Base-by-base conservation (phyloP, 1,139 yeast genomes). In the Kodamaea suecica region DNA sequence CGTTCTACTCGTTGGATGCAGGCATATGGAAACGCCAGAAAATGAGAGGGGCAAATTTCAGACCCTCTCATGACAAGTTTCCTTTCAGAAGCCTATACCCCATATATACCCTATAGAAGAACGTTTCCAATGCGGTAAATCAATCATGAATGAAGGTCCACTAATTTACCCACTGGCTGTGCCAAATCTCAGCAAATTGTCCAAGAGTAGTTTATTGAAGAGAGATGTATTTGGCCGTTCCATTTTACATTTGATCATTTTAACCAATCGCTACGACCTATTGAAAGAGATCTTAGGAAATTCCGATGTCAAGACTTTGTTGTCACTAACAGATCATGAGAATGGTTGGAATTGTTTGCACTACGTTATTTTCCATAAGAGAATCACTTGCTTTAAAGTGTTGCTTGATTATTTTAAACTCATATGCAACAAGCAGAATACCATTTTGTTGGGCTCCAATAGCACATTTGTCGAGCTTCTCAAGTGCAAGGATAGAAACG, bases 271-370 rank as follows among this genome's bases (percentile, higher is more conserved):
- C 30, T 54, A 57, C 38, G 77, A 73, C 33, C 54, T 71, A 14
- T 59, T 84, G 21, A 49, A 57, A 16, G 62, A 63, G 27, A 45
- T 84, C 5, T 55, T 83, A 27, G 69, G 69, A 38, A 70, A 76
- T 44, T 66, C 72, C 5, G 66, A 71, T 4, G 41, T 55, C 30
- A 63, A 58, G 35, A 20, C 34, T 4, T 41, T 80, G 30, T 44
- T 79, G 2, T 48, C 53, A 8, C 54, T 72, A 1, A 59, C 66
- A 2, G 97, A 90, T 53, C 66, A 65, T 38, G 97, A 90, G 55
- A 86, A 77, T 51, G 86, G 88, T 1, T 88, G 95, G 84, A 84
- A 86, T 27, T 78, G 88, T 21, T 63, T 88, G 29, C 97, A 90
- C 57, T 75, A 76, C 48, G 80, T 79, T 27, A 66, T 83, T 28